Conservation (phyloP, 805 yeast species). For the Saccharomycopsis amapae region DNA sequence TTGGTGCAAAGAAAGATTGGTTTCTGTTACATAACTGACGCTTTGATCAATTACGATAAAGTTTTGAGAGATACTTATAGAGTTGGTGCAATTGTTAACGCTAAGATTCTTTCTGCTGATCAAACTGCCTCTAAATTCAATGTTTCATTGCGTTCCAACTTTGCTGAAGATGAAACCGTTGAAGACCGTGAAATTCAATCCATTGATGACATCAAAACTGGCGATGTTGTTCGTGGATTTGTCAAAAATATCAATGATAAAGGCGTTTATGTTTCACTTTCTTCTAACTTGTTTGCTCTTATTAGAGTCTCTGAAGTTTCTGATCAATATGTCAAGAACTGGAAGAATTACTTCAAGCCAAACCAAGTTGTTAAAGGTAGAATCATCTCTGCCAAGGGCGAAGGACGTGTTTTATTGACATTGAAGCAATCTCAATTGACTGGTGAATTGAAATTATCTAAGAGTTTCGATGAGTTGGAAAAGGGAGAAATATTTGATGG, state of each 20-base stretch:
- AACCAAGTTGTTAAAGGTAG: slow-evolving; percentile 74
- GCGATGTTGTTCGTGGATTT: slow-evolving; percentile 76
- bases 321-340: slow-evolving; percentile 74
- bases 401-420: slow-evolving; percentile 64
- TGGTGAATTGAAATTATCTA: slow-evolving; percentile 55
- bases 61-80: slow-evolving; percentile 43
- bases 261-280: slow-evolving; percentile 73
- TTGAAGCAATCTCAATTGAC: slow-evolving; percentile 73
- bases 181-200: slow-evolving; percentile 44
- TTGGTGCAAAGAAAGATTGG: slow-evolving; percentile 58
- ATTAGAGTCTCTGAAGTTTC: slow-evolving; percentile 77
- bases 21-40: slow-evolving; percentile 67
- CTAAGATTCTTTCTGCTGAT: slow-evolving; percentile 39
- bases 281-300: slow-evolving; percentile 65
- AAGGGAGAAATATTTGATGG: slow-evolving; percentile 75
- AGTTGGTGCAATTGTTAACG: slow-evolving; percentile 48
- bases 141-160: slow-evolving; percentile 52
- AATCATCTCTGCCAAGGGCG: slow-evolving; percentile 53
- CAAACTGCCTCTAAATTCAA: slow-evolving; percentile 42
- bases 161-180: slow-evolving; percentile 25
- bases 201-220: slow-evolving; percentile 50
- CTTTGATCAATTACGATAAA: slow-evolving; percentile 58
- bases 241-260: slow-evolving; percentile 65
- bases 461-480: slow-evolving; percentile 58
- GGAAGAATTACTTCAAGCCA: slow-evolving; percentile 71